These are phyloP conservation scores for Podila minutissima DNA, from an alignment of 192 early-diverging fungal genomes.

Conservation along the genomic window DNA sequence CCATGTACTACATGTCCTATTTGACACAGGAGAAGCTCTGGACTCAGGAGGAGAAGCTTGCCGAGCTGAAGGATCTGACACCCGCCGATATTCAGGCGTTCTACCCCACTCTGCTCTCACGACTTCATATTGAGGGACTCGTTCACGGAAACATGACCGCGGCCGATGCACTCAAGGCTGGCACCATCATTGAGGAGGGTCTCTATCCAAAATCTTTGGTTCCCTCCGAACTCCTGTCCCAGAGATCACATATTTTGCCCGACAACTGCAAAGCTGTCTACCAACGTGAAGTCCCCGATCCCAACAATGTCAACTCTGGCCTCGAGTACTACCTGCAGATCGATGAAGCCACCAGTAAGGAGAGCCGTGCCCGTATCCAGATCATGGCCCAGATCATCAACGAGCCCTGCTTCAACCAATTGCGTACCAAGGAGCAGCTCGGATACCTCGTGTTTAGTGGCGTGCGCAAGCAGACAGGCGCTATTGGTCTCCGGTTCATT, in stretches of 20 bases:
- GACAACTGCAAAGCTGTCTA: conserved; percentile 59
- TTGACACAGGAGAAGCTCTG: conserved; percentile 84
- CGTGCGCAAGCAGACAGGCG: conserved; percentile 77
- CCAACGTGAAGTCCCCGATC: conserved; percentile 71
- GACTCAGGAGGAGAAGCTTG: conserved; percentile 82
- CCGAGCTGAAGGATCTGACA: conserved; percentile 74
- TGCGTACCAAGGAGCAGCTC: conserved; percentile 92
- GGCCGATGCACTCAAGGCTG: conserved; percentile 72
- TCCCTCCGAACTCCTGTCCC: conserved; percentile 60
- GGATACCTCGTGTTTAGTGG: conserved; percentile 83
- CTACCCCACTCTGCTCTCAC: conserved; percentile 75
- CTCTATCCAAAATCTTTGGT: conserved; percentile 71
- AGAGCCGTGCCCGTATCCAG: conserved; percentile 71
- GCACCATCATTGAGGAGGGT: conserved; percentile 65
- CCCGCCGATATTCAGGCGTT: conserved; percentile 80
- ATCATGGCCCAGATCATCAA: conserved; percentile 84
- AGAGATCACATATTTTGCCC: conserved; percentile 65
- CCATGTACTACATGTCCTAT: conserved; percentile 76
- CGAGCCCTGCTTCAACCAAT: conserved; percentile 93
- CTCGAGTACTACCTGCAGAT: conserved; percentile 88
- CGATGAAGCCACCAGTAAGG: conserved; percentile 72
- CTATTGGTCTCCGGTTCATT: conserved; percentile 81
- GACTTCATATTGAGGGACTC: conserved; percentile 81
- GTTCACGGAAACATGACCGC: conserved; percentile 86
- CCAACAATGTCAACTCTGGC: conserved; percentile 88